Conservation (phyloP, 2,329 filamentous ascomycete species). For the Amauroascus verrucosus region DNA sequence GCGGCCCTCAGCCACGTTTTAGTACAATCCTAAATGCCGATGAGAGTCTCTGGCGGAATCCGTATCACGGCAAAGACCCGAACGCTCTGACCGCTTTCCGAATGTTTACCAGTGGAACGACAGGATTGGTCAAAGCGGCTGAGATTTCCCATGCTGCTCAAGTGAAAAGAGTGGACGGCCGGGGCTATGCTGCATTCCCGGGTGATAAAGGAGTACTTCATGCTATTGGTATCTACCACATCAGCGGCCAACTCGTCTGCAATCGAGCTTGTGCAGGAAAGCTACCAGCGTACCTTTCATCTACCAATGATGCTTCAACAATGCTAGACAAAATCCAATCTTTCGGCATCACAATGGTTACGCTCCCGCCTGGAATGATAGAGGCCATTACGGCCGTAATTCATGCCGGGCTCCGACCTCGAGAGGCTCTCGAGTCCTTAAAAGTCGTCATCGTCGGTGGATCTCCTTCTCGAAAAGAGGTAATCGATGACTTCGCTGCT, state of each 20-base stretch:
- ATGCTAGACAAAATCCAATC: neutral
- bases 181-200: neutral
- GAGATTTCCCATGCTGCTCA: slow-evolving; percentile 2
- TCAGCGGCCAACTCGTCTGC: neutral
- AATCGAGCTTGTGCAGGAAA: neutral
- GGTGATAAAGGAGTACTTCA: neutral
- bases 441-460: neutral
- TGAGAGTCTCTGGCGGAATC: neutral
- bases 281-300: neutral
- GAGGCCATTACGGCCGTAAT: neutral
- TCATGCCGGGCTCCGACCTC: neutral
- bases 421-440: neutral
- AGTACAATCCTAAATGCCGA: neutral
- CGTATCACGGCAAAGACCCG: neutral
- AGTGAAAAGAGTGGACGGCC: neutral
- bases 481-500: neutral
- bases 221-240: neutral
- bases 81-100: neutral
- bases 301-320: neutral
- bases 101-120: neutral
- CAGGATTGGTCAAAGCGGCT: neutral
- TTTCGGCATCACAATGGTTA: neutral
- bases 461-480: neutral
- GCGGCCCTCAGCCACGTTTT: neutral
- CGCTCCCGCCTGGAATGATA: neutral